Conservation (phyloP, 2,329 filamentous ascomycete species). For the Ophiosphaerella herpotricha region DNA sequence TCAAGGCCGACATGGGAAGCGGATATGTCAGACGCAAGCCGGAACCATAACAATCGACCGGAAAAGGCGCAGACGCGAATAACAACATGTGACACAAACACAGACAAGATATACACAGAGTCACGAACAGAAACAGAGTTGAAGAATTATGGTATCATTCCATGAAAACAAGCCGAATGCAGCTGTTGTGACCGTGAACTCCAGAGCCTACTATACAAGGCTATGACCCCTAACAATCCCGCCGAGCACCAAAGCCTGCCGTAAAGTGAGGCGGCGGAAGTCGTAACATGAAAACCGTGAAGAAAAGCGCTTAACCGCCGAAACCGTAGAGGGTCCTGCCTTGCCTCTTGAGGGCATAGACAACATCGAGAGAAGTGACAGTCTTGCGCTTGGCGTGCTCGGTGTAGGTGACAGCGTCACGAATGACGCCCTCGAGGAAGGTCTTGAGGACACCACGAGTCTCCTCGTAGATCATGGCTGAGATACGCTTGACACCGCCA, state of each 20-base stretch:
- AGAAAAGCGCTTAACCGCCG: conserved; percentile 69
- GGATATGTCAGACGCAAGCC: conserved; percentile 15
- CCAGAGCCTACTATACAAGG: conserved; percentile 42
- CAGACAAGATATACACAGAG: neutral
- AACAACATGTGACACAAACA: neutral
- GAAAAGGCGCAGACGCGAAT: conserved; percentile 7
- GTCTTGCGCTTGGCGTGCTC: conserved; percentile 84
- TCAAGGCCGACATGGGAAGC: conserved; percentile 17
- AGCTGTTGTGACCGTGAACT: conserved; percentile 40
- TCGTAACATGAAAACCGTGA: conserved; percentile 45
- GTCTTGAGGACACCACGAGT: conserved; percentile 78
- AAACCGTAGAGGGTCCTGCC: conserved; percentile 81
- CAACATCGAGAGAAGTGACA: conserved; percentile 69
- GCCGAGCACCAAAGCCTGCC: conserved; percentile 63
- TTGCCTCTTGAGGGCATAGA: conserved; percentile 68
- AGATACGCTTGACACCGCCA: conserved; percentile 60
- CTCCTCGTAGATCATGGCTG: conserved; percentile 75
- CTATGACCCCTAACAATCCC: conserved; percentile 34
- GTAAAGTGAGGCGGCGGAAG: conserved; percentile 48
- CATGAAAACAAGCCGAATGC: conserved; percentile 34
- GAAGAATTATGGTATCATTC: conserved; percentile 45
- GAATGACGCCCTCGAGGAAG: conserved; percentile 77
- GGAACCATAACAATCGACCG: conserved; percentile 9
- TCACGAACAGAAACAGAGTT: conserved; percentile 2
- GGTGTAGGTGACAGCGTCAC: conserved; percentile 77